A percentile compares a stretch with the other conserved stretches of the same genome.
Conservation (phyloP, 164 flowering plant genomes). For the Platanus orientalis region DNA sequence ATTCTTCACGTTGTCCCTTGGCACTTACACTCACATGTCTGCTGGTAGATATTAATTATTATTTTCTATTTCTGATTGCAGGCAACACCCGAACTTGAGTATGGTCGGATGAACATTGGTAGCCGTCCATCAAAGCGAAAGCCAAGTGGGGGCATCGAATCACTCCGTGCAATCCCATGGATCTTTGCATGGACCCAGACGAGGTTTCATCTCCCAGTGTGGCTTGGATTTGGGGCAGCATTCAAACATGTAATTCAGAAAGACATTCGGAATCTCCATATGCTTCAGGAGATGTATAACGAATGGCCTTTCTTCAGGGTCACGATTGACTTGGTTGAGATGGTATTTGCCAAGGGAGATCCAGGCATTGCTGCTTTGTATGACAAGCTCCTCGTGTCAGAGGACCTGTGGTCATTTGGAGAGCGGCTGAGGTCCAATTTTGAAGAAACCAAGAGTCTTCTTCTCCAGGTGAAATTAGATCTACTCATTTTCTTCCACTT, state of each 20-base stretch:
- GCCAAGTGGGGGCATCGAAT: conserved; percentile 99
- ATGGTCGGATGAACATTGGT: conserved; percentile 99
- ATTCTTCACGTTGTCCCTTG: not conserved
- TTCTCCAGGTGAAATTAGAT: conserved; percentile 63
- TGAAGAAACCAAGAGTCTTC: conserved; percentile 77
- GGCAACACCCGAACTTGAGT: conserved; percentile 99
- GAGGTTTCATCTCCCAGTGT: conserved; percentile 96
- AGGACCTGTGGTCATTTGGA: conserved; percentile 83
- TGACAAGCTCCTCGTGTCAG: conserved; percentile 90
- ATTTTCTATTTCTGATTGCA: conserved; percentile 23
- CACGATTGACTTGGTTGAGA: conserved; percentile 89
- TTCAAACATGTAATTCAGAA: conserved; percentile 69
- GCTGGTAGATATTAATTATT: not conserved
- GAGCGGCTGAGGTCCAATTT: conserved; percentile 63
- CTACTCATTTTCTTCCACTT: not conserved
- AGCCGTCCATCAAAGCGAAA: conserved; percentile 98
- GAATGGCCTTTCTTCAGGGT: conserved; percentile 98
- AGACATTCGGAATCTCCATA: conserved; percentile 66
- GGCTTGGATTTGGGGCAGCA: conserved; percentile 98
- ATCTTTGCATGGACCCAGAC: conserved; percentile 99
- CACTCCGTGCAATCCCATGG: conserved; percentile 99
- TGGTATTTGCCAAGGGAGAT: conserved; percentile 99
- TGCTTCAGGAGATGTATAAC: conserved; percentile 94
- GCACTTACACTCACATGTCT: not conserved
- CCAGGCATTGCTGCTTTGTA: conserved; percentile 91